Base-by-base conservation (phyloP, 768 basidiomycete species). In the Pulveroboletus sp. region DNA sequence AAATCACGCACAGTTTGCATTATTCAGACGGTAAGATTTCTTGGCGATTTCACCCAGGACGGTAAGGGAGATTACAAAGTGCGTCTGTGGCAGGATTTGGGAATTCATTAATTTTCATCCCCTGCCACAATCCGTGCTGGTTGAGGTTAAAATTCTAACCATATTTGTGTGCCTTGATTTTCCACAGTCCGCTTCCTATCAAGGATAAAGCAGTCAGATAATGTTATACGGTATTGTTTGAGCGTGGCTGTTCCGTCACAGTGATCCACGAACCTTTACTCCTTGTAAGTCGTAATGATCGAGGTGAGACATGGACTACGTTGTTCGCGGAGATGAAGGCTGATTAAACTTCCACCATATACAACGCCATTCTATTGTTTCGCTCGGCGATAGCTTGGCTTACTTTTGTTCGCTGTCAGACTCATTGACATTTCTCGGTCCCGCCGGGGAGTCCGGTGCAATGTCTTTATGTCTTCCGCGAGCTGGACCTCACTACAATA, bases 11-110 rank as follows among this genome's bases (percentile, higher is more conserved):
- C 85, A 83, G 42, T 90, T 83, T 62, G 80, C 79, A 7, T 88
- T 86, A 11, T 81, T 91, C 51, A 76, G 75, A 1, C 85, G 81
- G 81, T 69, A 71, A 17, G 89, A 91, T 63, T 68, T 92, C 32
- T 74, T 75, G 62, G 75, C 80, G 27, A 79, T 90, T 49, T 85
- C 89, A 32, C 89, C 87, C 4, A 91, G 89, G 89, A 77, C 91
- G 71, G 76, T 83, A 49, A 78, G 82, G 45, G 72, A 71, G 47
- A 75, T 88, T 49, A 77, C 81, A 26, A 82, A 74, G 60, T 77
- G 73, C 59, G 82, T 90, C 52, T 74, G 81, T 49, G 89, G 1
- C 75, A 78, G 43, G 86, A 88, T n/a, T 70, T 91, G 34, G 87
- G 88, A 29, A 75, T 78, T 45, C 75, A 56, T 41, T 56, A 32